These are phyloP conservation scores for Naganishia randhawae DNA, from an alignment of 768 basidiomycete genomes.

Conservation along the genomic window DNA sequence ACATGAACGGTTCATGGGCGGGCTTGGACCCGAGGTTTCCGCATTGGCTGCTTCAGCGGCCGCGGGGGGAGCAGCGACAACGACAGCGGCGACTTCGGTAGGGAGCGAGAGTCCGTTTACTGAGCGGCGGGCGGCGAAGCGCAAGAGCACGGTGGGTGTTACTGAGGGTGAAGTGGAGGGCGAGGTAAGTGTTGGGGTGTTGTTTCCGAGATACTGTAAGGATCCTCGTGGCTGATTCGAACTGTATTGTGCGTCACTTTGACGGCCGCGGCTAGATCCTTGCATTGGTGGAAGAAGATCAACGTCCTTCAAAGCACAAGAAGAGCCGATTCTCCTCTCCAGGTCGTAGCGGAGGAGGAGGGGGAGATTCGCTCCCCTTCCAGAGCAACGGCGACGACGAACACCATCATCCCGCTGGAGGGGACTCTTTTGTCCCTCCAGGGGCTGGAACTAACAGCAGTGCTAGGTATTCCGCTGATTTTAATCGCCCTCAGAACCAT, in stretches of 20 bases:
- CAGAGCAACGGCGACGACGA: not conserved
- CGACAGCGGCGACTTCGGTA: too few relatives aligned
- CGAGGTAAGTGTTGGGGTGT: conserved; percentile 10
- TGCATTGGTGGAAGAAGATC: conserved; percentile 9
- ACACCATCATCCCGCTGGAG: not conserved
- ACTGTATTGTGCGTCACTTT: not conserved
- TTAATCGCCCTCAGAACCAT: not conserved
- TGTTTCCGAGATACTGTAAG: too few relatives aligned
- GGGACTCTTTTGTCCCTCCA: not conserved
- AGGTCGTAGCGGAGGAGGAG: not conserved
- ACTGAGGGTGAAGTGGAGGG: conserved; percentile 8
- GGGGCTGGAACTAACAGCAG: not conserved
- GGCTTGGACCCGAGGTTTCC: not conserved
- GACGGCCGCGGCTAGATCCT: not conserved
- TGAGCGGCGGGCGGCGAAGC: not conserved
- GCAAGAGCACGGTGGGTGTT: conserved; percentile 9
- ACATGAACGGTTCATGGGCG: not conserved
- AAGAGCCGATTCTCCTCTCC: not conserved
- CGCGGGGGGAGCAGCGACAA: not conserved
- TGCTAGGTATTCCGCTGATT: not conserved
- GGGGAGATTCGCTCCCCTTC: not conserved
- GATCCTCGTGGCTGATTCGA: too few relatives aligned
- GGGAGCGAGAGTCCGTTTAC: conserved; percentile 9
- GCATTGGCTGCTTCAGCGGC: not conserved
- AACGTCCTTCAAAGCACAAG: conserved; percentile 5